Conservation (phyloP, 139 green algal genomes). For the Pleodorina starrii region DNA sequence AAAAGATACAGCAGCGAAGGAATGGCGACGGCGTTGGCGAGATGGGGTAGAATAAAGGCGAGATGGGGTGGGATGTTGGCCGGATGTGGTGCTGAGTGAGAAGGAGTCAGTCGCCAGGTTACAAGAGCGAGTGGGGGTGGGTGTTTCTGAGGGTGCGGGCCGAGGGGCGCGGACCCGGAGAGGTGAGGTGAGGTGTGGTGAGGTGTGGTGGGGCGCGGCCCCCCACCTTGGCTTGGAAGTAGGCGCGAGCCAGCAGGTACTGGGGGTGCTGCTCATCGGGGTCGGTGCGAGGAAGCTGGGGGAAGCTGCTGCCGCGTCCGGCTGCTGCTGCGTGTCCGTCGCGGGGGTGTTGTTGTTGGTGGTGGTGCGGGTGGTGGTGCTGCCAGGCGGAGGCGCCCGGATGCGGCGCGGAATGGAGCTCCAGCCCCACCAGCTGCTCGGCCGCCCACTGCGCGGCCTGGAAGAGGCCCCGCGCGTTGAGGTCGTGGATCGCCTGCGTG, state of each 20-base stretch:
- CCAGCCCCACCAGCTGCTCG: conserved; percentile 79
- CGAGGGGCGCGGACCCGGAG: too few relatives aligned
- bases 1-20: neutral
- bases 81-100: too few relatives aligned
- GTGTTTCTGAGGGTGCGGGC: too few relatives aligned
- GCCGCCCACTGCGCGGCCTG: conserved; percentile 80
- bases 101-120: too few relatives aligned
- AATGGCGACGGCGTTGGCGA: neutral
- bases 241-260: conserved; percentile 72
- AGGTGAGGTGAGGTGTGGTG: too few relatives aligned
- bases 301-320: neutral
- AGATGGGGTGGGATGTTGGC: neutral
- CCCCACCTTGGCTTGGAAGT: conserved; percentile 81
- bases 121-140: too few relatives aligned
- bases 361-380: neutral
- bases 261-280: conserved; percentile 33
- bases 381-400: neutral
- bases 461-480: conserved; percentile 65
- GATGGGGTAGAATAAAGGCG: neutral
- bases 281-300: neutral
- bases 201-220: too few relatives aligned
- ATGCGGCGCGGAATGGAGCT: conserved; percentile 48
- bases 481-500: conserved; percentile 64
- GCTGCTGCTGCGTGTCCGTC: neutral
- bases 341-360: too few relatives aligned